These are phyloP conservation scores for Dactylella cylindrospora DNA, from an alignment of 2,329 filamentous ascomycete genomes.

Conservation along the genomic window DNA sequence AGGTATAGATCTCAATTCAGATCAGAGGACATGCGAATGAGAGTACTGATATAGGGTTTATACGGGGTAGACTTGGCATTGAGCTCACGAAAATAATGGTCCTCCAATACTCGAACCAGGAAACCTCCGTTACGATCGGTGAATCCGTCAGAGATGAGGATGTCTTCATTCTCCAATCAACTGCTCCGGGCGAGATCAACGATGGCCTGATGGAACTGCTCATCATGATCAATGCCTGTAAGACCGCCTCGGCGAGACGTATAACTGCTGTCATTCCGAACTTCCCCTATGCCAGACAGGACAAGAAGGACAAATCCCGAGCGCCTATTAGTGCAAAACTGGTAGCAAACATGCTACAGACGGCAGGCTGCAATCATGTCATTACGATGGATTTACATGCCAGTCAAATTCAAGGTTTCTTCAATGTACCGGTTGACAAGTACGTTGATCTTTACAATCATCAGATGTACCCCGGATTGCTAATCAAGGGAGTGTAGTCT, in stretches of 20 bases:
- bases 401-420: slow-evolving; percentile 93
- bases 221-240: slow-evolving; percentile 97
- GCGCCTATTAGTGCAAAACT: slow-evolving; percentile 96
- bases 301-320: slow-evolving; percentile 94
- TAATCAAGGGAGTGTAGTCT: slow-evolving; percentile 59
- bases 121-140: slow-evolving; percentile 88
- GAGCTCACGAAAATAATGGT: slow-evolving; percentile 70
- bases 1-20: slow-evolving; percentile 20
- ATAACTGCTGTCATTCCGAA: slow-evolving; percentile 96
- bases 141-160: slow-evolving; percentile 97
- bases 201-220: slow-evolving; percentile 97
- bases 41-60: neutral
- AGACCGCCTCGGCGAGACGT: slow-evolving; percentile 77
- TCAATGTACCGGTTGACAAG: slow-evolving; percentile 74
- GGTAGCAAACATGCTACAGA: slow-evolving; percentile 96
- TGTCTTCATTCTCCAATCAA: slow-evolving; percentile 95
- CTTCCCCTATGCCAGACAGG: slow-evolving; percentile 93
- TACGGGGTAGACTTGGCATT: slow-evolving; percentile 60
- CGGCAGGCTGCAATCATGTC: slow-evolving; percentile 86
- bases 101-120: slow-evolving; percentile 82
- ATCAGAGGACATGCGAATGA: slow-evolving; percentile 2
- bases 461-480: neutral
- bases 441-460: slow-evolving; percentile 16
- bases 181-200: slow-evolving; percentile 84
- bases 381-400: slow-evolving; percentile 97